Conservation (phyloP, 1,284 basidiomycete species). For the Limonomyces culmigenus region DNA sequence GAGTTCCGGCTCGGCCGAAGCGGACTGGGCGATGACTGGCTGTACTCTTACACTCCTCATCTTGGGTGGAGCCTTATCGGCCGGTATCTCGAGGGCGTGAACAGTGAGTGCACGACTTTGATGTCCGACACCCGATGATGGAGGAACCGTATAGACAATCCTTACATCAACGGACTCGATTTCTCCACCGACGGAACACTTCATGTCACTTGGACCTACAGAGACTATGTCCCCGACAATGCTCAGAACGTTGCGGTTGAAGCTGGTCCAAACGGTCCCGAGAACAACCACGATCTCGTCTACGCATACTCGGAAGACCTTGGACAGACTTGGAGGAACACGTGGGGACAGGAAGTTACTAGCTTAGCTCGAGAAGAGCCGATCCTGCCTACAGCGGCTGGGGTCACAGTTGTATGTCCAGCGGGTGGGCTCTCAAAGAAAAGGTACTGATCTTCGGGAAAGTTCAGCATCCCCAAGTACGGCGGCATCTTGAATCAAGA, state of each 20-base stretch:
- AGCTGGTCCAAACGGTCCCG: constrained; percentile 28
- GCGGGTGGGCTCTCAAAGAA: neutral
- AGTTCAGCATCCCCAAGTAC: neutral
- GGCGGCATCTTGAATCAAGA: constrained; percentile 28
- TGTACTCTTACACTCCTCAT: constrained; percentile 20
- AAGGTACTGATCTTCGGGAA: too few relatives aligned
- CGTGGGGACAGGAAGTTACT: constrained; percentile 20
- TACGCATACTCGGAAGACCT: constrained; percentile 19
- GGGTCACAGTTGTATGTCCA: constrained; percentile 14
- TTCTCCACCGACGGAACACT: constrained; percentile 17
- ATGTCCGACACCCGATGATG: neutral
- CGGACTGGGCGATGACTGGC: constrained; percentile 24
- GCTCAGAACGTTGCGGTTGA: constrained; percentile 22
- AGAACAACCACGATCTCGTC: constrained; percentile 27
- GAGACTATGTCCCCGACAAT: constrained; percentile 25
- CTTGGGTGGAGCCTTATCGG: constrained; percentile 18
- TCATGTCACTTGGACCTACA: constrained; percentile 25
- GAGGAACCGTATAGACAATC: constrained; percentile 16
- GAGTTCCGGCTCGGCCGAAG: constrained; percentile 23
- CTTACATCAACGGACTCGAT: constrained; percentile 28
- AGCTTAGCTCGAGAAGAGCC: constrained; percentile 13
- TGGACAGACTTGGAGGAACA: constrained; percentile 19
- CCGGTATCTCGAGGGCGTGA: constrained; percentile 15
- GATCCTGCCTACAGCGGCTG: constrained; percentile 20
- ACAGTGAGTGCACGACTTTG: neutral